These are phyloP conservation scores for Pluteus cervinus DNA, from an alignment of 768 basidiomycete genomes.

Conservation along the genomic window DNA sequence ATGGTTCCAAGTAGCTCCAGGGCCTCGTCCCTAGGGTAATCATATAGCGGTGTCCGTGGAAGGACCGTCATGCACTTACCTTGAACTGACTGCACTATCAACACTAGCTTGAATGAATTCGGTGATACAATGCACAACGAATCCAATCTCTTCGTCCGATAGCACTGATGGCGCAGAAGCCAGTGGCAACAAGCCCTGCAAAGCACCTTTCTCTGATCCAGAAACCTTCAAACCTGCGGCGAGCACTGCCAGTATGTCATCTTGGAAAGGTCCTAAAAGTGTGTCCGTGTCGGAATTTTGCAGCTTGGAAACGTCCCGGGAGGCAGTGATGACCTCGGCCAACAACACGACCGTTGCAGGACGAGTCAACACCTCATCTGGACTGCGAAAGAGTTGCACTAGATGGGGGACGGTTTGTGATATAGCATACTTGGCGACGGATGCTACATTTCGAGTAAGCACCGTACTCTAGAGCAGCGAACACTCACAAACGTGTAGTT, in stretches of 20 bases:
- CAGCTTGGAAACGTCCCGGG: conserved; percentile 35
- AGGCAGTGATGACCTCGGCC: conserved; percentile 55
- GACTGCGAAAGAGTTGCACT: conserved; percentile 67
- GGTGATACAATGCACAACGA: conserved; percentile 70
- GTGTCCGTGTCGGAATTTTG: conserved; percentile 18
- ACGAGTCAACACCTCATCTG: conserved; percentile 62
- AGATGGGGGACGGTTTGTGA: conserved; percentile 70
- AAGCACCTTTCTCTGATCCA: conserved; percentile 48
- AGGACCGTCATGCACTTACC: conserved; percentile 25
- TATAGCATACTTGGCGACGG: conserved; percentile 61
- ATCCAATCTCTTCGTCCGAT: conserved; percentile 68
- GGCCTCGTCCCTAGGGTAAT: conserved; percentile 33
- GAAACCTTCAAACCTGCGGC: conserved; percentile 50
- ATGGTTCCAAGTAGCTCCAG: conserved; percentile 59
- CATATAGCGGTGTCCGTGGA: background rate
- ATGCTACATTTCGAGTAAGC: conserved; percentile 36
- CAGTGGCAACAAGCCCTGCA: conserved; percentile 62
- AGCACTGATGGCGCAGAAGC: conserved; percentile 61
- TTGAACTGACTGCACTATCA: conserved; percentile 49
- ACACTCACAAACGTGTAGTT: conserved; percentile 66
- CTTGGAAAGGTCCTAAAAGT: conserved; percentile 59
- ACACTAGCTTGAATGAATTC: conserved; percentile 54
- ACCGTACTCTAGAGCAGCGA: conserved; percentile 6
- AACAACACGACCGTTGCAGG: conserved; percentile 62
- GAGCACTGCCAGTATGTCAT: conserved; percentile 64